These are phyloP conservation scores for Trypanosoma grayi DNA, from an alignment of 208 protist genomes.

Conservation along the genomic window DNA sequence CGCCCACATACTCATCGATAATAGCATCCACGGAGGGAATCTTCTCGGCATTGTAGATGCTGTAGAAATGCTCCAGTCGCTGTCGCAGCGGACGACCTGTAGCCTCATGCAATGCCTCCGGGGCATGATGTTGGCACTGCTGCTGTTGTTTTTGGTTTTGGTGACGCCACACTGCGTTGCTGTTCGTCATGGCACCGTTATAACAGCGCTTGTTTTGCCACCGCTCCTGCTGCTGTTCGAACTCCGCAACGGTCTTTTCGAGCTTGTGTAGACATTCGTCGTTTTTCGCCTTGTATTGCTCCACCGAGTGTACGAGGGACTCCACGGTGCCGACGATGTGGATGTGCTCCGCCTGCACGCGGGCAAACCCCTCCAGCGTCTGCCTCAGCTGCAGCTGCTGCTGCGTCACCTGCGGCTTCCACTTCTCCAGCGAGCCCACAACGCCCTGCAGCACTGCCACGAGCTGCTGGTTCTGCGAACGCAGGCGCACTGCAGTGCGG, in stretches of 20 bases:
- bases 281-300: conserved; percentile 15
- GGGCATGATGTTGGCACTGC: not conserved
- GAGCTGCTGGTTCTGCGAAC: conserved; percentile 7
- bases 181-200: not conserved
- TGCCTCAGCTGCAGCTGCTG: conserved; percentile 7
- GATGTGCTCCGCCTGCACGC: conserved; percentile 6
- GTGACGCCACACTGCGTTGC: not conserved
- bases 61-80: conserved; percentile 30
- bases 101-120: not conserved
- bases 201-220: not conserved
- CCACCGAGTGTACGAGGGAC: conserved; percentile 1
- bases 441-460: not conserved
- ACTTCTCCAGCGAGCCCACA: not conserved
- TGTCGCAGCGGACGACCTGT: conserved; percentile 1
- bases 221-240: conserved; percentile 6
- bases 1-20: conserved; percentile 28
- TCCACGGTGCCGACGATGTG: conserved; percentile 3
- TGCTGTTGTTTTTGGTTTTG: no score
- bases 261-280: conserved; percentile 2
- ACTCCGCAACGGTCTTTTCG: conserved; percentile 7
- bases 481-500: not conserved
- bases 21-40: conserved; percentile 16
- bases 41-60: conserved; percentile 30
- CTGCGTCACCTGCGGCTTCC: not conserved
- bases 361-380: not conserved